phyloP scores from a whole-genome alignment of 2,329 filamentous ascomycete genomes.

The Sclerotinia sclerotiorum region DNA sequence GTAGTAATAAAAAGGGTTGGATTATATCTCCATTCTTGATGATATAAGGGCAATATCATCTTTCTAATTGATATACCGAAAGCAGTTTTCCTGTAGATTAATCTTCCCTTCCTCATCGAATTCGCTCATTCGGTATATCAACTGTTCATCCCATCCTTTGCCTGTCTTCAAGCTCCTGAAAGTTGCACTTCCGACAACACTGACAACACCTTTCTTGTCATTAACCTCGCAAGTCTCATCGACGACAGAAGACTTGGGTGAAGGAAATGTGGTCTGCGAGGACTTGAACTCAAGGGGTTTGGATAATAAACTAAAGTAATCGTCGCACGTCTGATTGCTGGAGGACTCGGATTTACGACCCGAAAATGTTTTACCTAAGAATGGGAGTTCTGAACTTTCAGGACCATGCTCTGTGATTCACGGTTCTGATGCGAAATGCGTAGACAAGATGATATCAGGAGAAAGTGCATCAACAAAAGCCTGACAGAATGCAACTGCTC shows the following conservation, averaged over 20 bases:
- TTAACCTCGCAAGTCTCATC: conserved; percentile 36
- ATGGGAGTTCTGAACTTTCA: conserved; percentile 41
- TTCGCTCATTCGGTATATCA: conserved; percentile 44
- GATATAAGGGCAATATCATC: too few species aligned
- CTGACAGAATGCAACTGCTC: conserved; percentile 21
- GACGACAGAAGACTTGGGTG: conserved; percentile 34
- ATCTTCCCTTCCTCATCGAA: conserved; percentile 44
- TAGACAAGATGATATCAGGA: conserved; percentile 14
- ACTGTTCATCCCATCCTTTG: conserved; percentile 44
- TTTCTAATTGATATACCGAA: too few species aligned
- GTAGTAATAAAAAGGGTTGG: too few species aligned
- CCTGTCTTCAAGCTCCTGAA: conserved; percentile 44
- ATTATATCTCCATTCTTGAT: too few species aligned
- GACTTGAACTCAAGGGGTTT: conserved; percentile 34
- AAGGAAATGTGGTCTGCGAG: conserved; percentile 17
- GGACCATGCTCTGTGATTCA: conserved; percentile 47
- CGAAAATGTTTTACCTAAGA: conserved; percentile 43
- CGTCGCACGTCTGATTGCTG: conserved; percentile 39
- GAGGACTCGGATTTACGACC: conserved; percentile 21
- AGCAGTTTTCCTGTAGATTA: too few species aligned
- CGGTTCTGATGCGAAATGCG: conserved; percentile 21
- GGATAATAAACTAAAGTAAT: conserved; percentile 43
- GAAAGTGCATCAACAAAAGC: conserved; percentile 11
- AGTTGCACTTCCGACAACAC: conserved; percentile 41
- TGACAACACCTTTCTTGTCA: conserved; percentile 38